Conservation (phyloP, 768 basidiomycete species). For the Suillus paluster region DNA sequence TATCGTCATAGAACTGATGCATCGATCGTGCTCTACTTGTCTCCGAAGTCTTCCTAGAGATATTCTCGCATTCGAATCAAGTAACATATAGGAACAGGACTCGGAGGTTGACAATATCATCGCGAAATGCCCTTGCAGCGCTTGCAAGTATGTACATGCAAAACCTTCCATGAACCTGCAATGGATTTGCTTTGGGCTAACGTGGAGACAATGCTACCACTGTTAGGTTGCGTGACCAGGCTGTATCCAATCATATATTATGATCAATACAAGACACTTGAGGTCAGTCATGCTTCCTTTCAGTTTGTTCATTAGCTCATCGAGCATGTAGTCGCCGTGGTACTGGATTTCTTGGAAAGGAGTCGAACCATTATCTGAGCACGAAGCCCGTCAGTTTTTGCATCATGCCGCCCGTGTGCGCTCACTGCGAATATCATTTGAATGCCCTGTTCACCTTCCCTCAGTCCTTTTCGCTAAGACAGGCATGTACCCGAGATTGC, state of each 20-base stretch:
- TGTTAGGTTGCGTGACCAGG: neutral
- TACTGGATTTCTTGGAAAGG: neutral
- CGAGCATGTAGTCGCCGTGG: neutral
- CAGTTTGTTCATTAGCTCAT: neutral
- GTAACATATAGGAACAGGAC: too few relatives aligned
- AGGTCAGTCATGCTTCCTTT: neutral
- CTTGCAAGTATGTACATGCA: constrained; percentile 2
- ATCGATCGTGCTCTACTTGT: neutral
- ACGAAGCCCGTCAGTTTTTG: neutral
- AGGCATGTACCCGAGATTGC: neutral
- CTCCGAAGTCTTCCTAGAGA: neutral
- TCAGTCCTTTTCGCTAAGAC: neutral
- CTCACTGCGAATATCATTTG: neutral
- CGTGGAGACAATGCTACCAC: neutral
- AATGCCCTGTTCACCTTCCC: neutral
- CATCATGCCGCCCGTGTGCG: neutral
- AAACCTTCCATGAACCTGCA: constrained; percentile 2
- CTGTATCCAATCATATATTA: neutral
- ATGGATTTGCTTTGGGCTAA: neutral
- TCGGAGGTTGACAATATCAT: neutral
- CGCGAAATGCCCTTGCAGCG: neutral
- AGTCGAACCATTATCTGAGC: neutral
- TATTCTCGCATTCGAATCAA: neutral
- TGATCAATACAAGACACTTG: too few relatives aligned
- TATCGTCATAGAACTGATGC: neutral